These are phyloP conservation scores for Carex sylvatica DNA, from an alignment of 202 grass and related monocot genomes.

Conservation along the genomic window DNA sequence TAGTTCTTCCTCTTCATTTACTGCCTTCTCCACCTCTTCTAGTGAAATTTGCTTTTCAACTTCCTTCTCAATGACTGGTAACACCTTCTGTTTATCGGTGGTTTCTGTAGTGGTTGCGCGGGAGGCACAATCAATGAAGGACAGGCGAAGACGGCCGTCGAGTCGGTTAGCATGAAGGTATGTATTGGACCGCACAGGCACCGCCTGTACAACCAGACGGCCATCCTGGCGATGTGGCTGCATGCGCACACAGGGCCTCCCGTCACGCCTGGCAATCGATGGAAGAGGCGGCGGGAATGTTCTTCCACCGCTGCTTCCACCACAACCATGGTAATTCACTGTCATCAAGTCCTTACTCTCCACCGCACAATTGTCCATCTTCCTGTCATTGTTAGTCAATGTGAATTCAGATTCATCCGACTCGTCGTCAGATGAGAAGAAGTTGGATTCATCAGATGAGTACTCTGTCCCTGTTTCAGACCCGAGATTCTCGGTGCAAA, in stretches of 20 bases:
- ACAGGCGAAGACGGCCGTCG: slow-evolving; percentile 55
- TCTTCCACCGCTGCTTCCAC: slow-evolving; percentile 24
- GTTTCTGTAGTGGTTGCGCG: background rate
- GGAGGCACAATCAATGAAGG: slow-evolving; percentile 59
- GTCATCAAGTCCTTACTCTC: slow-evolving; percentile 33
- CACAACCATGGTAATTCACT: slow-evolving; percentile 74
- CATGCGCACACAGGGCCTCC: slow-evolving; percentile 66
- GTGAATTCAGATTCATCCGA: slow-evolving; percentile 14
- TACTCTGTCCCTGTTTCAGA: slow-evolving; percentile 63
- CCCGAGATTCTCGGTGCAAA: slow-evolving; percentile 94
- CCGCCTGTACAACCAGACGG: slow-evolving; percentile 64
- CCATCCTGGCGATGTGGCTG: slow-evolving; percentile 52
- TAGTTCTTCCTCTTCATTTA: background rate
- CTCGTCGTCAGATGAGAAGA: slow-evolving; percentile 48
- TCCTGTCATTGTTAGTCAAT: background rate
- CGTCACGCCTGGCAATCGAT: slow-evolving; percentile 62
- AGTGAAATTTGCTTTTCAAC: slow-evolving; percentile 29
- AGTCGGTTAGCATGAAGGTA: slow-evolving; percentile 67
- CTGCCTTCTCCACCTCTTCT: slow-evolving; percentile 9
- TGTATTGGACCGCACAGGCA: slow-evolving; percentile 55
- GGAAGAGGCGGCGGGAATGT: slow-evolving; percentile 71
- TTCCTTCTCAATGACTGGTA: background rate
- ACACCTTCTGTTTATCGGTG: background rate
- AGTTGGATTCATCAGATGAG: slow-evolving; percentile 25
- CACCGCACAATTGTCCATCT: background rate